Base-by-base conservation (phyloP, 257 asterid genomes). In the Solanum sejunctum region DNA sequence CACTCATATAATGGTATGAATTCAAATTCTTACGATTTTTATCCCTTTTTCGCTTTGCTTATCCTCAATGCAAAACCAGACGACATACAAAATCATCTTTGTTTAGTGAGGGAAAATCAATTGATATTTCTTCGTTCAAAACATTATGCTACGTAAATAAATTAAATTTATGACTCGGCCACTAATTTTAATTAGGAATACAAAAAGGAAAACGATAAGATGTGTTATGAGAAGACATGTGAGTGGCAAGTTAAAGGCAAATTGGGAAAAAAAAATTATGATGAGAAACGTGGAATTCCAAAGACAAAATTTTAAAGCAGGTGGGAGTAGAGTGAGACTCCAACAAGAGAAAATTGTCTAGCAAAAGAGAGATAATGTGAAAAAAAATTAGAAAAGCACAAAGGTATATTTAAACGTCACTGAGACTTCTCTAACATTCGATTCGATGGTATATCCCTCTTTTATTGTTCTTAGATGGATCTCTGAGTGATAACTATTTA, bases 281-380 rank as follows among this genome's bases (percentile, higher is more conserved):
- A 75, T 49, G 41, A 47, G 60, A 49, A 75, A 51, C 21, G 82
- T 16, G 61, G 45, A 49, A 47, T 75, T 49, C 13, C 81, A 75
- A 75, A 75, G 82, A 49, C 12, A 36, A 73, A 61, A 10, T 71
- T 23, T 71, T 3, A 72, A n/a, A 43, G 73, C 0, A 8, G 81
- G 81, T 77, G 82, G 82, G 43, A 77, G 45, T 45, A 75, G 20
- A 75, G 82, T 75, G 23, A 77, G 82, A 77, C 23, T 77, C 82
- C 82, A 77, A 77, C 45, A 23, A 77, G 21, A 20, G 7, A 75
- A 75, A 15, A 4, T 10, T 75, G 45, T 49, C 82, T 16, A 9
- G 23, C 23, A 13, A 49, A 23, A 23, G 39, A 13, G 1, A 47
- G 58, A 47, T 43, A 64, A 32, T 39, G 21, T 66, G 73, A 26